A percentile compares a stretch with the other conserved stretches of the same genome.
These are phyloP conservation scores for Alternaria conjuncta DNA, from an alignment of 2,329 filamentous ascomycete genomes.

Conservation along the genomic window DNA sequence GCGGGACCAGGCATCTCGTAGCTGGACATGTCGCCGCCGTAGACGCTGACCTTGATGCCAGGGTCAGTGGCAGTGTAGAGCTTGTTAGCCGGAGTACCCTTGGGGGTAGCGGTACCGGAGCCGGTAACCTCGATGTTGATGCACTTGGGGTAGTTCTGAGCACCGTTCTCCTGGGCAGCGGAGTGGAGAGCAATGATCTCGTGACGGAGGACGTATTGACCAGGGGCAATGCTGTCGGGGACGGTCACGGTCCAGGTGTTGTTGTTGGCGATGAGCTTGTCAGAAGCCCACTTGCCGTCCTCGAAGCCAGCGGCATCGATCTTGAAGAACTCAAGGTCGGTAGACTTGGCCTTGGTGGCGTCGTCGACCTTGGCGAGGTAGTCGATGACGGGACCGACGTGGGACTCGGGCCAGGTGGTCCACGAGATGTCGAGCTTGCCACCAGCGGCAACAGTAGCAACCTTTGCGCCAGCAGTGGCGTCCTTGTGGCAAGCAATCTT, in stretches of 20 bases:
- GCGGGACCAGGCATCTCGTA: constrained; percentile 63
- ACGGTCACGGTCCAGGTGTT: constrained; percentile 59
- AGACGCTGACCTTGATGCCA: constrained; percentile 67
- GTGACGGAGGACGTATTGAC: constrained; percentile 66
- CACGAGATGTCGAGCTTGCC: constrained; percentile 65
- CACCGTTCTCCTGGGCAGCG: constrained; percentile 52
- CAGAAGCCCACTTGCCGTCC: constrained; percentile 61
- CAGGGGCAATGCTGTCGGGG: constrained; percentile 59
- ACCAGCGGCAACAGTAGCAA: constrained; percentile 65
- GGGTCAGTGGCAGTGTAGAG: constrained; percentile 65
- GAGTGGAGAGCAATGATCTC: constrained; percentile 68
- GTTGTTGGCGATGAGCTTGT: constrained; percentile 58
- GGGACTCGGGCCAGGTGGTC: constrained; percentile 69
- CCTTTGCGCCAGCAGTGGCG: constrained; percentile 58
- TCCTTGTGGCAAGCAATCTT: constrained; percentile 68
- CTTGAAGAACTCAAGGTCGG: constrained; percentile 67
- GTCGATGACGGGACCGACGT: constrained; percentile 69
- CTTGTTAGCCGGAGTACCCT: constrained; percentile 56
- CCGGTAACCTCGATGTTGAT: constrained; percentile 57
- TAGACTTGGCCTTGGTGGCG: constrained; percentile 62
- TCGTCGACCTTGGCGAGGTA: constrained; percentile 66
- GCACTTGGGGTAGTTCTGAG: constrained; percentile 57
- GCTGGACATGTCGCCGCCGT: constrained; percentile 48
- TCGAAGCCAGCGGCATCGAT: constrained; percentile 64
- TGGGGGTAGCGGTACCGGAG: constrained; percentile 54